Percentiles rank a stretch among this genome's conserved stretches.
Evolutionary conservation across 2,329 filamentous ascomycete species (phyloP).

Genomic region (Magnaporthiopsis incrustans): DNA sequence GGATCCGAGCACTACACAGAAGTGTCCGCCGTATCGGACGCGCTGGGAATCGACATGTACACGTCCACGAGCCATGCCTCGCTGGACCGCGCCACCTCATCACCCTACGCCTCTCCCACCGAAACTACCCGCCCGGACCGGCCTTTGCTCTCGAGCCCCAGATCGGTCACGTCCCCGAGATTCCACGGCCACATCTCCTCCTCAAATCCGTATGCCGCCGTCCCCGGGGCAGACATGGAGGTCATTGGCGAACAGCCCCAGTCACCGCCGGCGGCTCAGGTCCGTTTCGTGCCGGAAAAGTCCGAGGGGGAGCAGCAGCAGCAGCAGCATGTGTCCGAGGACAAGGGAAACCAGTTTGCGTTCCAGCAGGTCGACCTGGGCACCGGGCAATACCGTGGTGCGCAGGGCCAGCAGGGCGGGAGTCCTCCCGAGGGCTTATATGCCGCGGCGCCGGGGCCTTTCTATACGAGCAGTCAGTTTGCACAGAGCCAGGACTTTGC

Average conservation of each 20-base stretch:
- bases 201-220: background rate
- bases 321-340: background rate
- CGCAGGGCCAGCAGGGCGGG: background rate
- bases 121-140: background rate
- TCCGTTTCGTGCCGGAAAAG: background rate
- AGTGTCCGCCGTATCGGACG: background rate
- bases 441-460: background rate
- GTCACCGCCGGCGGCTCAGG: background rate
- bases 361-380: background rate
- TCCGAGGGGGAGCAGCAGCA: background rate
- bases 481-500: background rate
- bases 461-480: background rate
- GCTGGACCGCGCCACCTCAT: background rate
- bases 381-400: background rate
- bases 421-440: background rate
- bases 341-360: background rate
- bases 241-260: background rate
- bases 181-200: background rate
- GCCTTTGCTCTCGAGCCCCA: background rate
- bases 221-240: background rate
- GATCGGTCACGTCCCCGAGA: background rate
- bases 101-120: background rate
- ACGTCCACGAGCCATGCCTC: background rate
- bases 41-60: background rate
- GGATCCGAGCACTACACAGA: background rate